Evolutionary conservation across 2,329 filamentous ascomycete genomes (phyloP), one percentile per base, ranked within the genome.

Genomic region (Periconia sp.): DNA sequence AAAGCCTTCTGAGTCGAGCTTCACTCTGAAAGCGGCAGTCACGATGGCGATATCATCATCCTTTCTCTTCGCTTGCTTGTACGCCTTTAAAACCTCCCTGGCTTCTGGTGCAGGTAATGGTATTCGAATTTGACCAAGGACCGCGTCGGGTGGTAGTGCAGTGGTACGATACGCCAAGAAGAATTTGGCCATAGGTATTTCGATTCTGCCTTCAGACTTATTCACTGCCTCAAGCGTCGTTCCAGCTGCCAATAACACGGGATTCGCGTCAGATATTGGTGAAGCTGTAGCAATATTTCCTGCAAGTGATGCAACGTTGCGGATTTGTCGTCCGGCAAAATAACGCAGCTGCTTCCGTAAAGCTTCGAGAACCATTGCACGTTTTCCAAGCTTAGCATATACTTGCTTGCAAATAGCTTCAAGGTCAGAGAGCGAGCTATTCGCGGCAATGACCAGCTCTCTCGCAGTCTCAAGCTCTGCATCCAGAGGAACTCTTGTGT

Each of bases 11-110:
- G 86, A 77, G 33, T 86, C 80, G 3, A 97, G 73, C 10, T 81
- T 82, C 11, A 97, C 79, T 15, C 88, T 82, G 45, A 96, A 75
- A 1, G 91, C 90, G 17, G 88, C 84, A 22, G 92, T 97, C 15
- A 96, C 94, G 56, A 97, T 97, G 3, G 92, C 94, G 62, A 97
- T 97, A 62, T 97, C 92, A 61, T 97, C 92, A 59, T 97, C 92
- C 65, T 96, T 96, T 49, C 94, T 78, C 75, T 97, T 97, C 0
- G 94, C 85, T 67, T 97, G 92, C 70, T 97, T 97, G 72, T 96
- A 97, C 0, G 92, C 86, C 39, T 89, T 83, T 63, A 95, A 83
- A 59, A 87, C 88, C 66, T 96, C 92, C 4, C 87, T 84, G 48
- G 85, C 85, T 26, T 81, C 78, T 1, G 77, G 75, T 0, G 86